phyloP scores from a whole-genome alignment of 78 protist genomes.

The Cavenderia fasciculata region DNA sequence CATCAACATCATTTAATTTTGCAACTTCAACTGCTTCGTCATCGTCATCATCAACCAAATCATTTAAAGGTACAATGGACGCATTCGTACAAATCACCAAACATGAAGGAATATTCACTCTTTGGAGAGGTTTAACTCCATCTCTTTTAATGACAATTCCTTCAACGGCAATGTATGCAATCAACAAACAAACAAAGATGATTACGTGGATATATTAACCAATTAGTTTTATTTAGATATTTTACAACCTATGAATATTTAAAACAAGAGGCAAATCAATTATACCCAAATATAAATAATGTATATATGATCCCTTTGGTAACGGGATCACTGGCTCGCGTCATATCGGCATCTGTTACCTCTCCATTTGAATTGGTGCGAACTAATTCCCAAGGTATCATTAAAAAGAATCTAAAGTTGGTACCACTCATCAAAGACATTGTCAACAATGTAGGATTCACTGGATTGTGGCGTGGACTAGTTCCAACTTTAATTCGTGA shows the following conservation, averaged over 20 bases:
- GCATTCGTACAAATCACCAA: constrained; percentile 43
- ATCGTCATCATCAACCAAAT: neutral
- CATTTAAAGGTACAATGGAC: constrained; percentile 22
- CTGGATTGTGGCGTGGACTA: constrained; percentile 87
- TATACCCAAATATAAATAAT: neutral
- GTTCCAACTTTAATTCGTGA: constrained; percentile 84
- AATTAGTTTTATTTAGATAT: constrained; percentile 7
- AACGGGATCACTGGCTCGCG: constrained; percentile 71
- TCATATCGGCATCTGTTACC: constrained; percentile 72
- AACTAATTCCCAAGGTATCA: constrained; percentile 82
- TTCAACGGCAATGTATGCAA: constrained; percentile 54
- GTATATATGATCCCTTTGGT: constrained; percentile 54
- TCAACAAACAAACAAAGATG: neutral
- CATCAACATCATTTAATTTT: neutral
- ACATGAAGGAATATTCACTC: constrained; percentile 56
- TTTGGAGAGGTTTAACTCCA: constrained; percentile 75
- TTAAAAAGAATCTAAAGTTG: constrained; percentile 3
- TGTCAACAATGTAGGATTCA: constrained; percentile 47
- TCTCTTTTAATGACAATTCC: constrained; percentile 79
- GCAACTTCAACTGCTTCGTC: neutral
- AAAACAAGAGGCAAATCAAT: constrained; percentile 17
- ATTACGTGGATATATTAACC: neutral
- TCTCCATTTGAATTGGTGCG: constrained; percentile 82
- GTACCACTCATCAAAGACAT: constrained; percentile 25
- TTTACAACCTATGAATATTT: constrained; percentile 77